These are phyloP conservation scores for Vanrija sp. DNA, from an alignment of 1,284 basidiomycete species.

Conservation along the genomic window DNA sequence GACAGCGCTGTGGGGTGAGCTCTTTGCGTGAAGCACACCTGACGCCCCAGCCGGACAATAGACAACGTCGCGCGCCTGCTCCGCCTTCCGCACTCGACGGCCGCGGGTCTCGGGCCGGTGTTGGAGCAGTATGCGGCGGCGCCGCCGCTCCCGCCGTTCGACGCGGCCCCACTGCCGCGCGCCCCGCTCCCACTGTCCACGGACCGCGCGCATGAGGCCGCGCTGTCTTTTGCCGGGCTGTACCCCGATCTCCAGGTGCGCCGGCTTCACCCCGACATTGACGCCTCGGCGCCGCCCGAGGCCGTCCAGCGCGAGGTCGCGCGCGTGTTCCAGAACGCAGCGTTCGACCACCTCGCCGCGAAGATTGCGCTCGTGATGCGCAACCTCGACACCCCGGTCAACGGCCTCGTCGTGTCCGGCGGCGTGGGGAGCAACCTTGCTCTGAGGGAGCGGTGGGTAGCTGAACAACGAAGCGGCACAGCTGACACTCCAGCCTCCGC, in stretches of 20 bases:
- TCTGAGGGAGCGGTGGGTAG: conserved; percentile 60
- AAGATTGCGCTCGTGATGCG: conserved; percentile 64
- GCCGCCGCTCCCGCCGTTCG: conserved; percentile 26
- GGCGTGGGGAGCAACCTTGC: conserved; percentile 82
- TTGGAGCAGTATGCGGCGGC: conserved; percentile 61
- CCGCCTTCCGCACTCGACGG: conserved; percentile 59
- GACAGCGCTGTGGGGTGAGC: conserved; percentile 69
- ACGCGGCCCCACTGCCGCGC: conserved; percentile 41
- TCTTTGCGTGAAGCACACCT: neutral
- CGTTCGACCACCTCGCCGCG: conserved; percentile 66
- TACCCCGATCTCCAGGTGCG: conserved; percentile 57
- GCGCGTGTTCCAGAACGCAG: conserved; percentile 67
- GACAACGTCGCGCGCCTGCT: conserved; percentile 75
- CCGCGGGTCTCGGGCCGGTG: conserved; percentile 65
- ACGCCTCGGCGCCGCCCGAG: conserved; percentile 6
- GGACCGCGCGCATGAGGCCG: conserved; percentile 17
- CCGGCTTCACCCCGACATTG: conserved; percentile 5
- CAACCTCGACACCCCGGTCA: conserved; percentile 50
- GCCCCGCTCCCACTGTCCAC: conserved; percentile 57
- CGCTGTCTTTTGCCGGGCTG: conserved; percentile 73
- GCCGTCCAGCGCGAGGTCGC: conserved; percentile 53
- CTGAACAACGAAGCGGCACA: neutral
- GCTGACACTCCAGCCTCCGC: conserved; percentile 16
- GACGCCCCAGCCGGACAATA: conserved; percentile 56
- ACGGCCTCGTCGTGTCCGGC: conserved; percentile 73